Conservation (phyloP, 495 filamentous ascomycete genomes). For the Cercophora newfieldiana region DNA sequence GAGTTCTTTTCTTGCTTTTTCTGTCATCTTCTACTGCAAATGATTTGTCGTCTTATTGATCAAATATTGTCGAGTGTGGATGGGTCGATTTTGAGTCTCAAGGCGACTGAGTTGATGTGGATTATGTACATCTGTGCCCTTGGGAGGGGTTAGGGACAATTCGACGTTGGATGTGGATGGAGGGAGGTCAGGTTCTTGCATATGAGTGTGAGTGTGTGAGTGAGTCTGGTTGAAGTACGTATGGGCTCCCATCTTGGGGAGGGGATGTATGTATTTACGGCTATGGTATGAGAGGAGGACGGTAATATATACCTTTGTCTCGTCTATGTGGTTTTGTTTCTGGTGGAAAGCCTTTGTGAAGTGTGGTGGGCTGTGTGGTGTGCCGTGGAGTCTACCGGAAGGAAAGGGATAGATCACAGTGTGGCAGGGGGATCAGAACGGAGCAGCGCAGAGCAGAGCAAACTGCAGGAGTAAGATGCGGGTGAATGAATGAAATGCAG, state of each 20-base stretch:
- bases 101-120: not conserved
- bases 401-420: too few relatives aligned
- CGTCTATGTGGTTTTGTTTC: not conserved
- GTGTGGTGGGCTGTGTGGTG: too few relatives aligned
- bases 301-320: not conserved
- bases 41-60: not conserved
- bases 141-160: not conserved
- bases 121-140: not conserved
- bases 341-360: too few relatives aligned
- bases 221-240: not conserved
- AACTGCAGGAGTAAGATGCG: too few relatives aligned
- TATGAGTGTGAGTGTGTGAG: not conserved
- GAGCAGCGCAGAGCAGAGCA: too few relatives aligned
- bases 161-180: not conserved
- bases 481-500: too few relatives aligned
- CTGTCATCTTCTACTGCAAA: not conserved
- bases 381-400: too few relatives aligned
- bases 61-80: not conserved
- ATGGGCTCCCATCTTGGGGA: too few relatives aligned
- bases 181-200: not conserved
- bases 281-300: not conserved
- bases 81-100: not conserved
- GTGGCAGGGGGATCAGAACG: too few relatives aligned
- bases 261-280: not conserved
- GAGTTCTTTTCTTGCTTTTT: not conserved